Evolutionary conservation across 2,329 filamentous ascomycete genomes (phyloP), one percentile per base, ranked within the genome.

Genomic region (Beauveria brongniartii): DNA sequence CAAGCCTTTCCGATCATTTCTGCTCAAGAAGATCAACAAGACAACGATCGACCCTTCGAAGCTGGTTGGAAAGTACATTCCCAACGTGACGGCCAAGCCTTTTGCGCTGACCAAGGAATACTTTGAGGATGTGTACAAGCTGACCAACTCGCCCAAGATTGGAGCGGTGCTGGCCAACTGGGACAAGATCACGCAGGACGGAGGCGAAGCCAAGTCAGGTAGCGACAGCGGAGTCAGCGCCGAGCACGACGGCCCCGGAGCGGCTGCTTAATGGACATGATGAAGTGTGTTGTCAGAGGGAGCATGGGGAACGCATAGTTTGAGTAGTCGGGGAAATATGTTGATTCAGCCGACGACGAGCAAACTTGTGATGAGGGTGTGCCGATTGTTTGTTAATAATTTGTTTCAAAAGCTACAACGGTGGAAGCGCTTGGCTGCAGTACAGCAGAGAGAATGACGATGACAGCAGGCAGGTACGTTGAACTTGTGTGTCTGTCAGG

Each of bases 11-110:
- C 86, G 94, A 67, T 93, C 88, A 50, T 99, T 99, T 85, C 77
- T 99, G 73, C 88, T 97, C 69, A 99, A 97, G 90, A 99, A 99
- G 85, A 97, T 99, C 80, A 92, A 97, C 83, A 96, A 96, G 86
- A 97, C 92, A 26, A 95, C 90, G 59, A 97, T 99, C 74, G 94
- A 99, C 74, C 94, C 94, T 5, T 89, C 90, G 74, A 97, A 97
- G 82, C 79, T 99, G 70, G 84, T 99, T 67, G 94, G 94, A 70
- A 99, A 99, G 79, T 99, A 99, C 79, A 97, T 99, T 67, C 94
- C 94, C 68, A 99, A 99, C 77, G 95, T 99, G 67, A 99, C 94
- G 61, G 94, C 94, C 62, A 88, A 88, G 77, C 94, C 94, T 18
- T 99, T 99, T 73, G 91, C 92, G 74, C 81, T 99, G 66, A 96